Conservation (phyloP, 2,329 filamentous ascomycete genomes). For the Neopestalotiopsis sp. region DNA sequence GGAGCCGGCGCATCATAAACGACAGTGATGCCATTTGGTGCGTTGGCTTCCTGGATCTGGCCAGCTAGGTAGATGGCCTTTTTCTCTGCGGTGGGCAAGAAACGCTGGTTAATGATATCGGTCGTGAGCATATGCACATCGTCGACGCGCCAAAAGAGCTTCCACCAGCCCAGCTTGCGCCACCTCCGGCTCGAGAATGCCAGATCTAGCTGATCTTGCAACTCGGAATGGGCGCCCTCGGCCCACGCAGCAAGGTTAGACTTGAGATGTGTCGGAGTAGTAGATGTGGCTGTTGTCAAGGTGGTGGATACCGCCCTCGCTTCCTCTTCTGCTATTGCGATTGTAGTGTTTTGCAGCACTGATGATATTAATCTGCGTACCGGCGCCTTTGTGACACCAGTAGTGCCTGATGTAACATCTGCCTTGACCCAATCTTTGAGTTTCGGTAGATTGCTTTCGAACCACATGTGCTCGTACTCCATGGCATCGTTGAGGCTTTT, state of each 20-base stretch:
- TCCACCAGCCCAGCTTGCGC: slow-evolving; percentile 89
- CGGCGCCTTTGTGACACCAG: slow-evolving; percentile 64
- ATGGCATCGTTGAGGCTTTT: slow-evolving; percentile 72
- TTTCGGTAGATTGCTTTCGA: slow-evolving; percentile 69
- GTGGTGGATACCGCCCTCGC: slow-evolving; percentile 39
- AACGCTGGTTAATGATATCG: slow-evolving; percentile 77
- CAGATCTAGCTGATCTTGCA: slow-evolving; percentile 78
- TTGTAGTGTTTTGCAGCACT: slow-evolving; percentile 60
- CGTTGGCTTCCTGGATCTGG: slow-evolving; percentile 62
- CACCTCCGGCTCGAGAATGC: slow-evolving; percentile 80
- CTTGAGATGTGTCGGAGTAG: slow-evolving; percentile 56
- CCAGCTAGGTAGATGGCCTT: slow-evolving; percentile 84
- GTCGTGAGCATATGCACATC: slow-evolving; percentile 84
- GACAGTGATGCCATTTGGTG: not conserved
- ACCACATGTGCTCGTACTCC: slow-evolving; percentile 77
- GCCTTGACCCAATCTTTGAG: slow-evolving; percentile 70
- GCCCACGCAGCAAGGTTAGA: slow-evolving; percentile 73
- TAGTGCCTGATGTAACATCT: slow-evolving; percentile 43
- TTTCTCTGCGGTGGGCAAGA: slow-evolving; percentile 79
- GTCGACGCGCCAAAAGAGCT: slow-evolving; percentile 92
- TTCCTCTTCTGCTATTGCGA: slow-evolving; percentile 57
- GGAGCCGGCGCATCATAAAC: not conserved
- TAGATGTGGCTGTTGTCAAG: slow-evolving; percentile 33
- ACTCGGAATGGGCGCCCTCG: slow-evolving; percentile 79
- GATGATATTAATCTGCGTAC: slow-evolving; percentile 71